phyloP scores from a whole-genome alignment of 176 grass and related monocot genomes.

The Typha latifolia region DNA sequence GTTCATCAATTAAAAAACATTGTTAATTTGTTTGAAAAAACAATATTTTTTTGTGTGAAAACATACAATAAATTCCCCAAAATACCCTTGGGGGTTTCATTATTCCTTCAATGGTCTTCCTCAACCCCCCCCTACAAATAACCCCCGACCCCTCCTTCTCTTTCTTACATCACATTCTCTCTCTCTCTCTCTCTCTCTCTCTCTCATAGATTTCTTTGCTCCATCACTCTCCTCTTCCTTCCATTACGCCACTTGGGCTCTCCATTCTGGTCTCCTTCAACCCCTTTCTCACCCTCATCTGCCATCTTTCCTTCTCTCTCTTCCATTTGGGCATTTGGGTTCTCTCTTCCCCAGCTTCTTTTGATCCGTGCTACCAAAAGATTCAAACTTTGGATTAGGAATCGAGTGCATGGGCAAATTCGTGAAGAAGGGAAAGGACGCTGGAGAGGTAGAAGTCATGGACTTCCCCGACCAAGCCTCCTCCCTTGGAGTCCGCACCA shows the following conservation, averaged over 20 bases:
- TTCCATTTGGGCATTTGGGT: background rate
- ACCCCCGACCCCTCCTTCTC: background rate
- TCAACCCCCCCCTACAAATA: background rate
- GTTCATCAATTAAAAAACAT: too few relatives aligned
- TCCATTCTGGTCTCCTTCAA: background rate
- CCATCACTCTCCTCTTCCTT: background rate
- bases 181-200: constrained; percentile 5
- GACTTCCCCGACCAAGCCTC: constrained; percentile 11
- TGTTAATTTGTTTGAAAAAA: too few relatives aligned
- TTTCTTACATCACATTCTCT: background rate
- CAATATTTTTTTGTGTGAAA: too few relatives aligned
- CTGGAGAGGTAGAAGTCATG: constrained; percentile 12
- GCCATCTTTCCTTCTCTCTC: background rate
- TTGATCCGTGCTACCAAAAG: background rate
- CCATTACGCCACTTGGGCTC: background rate
- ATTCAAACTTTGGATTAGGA: background rate
- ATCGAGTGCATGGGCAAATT: constrained; percentile 16
- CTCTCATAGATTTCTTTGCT: background rate
- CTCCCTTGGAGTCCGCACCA: constrained; percentile 12
- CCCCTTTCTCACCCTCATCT: background rate
- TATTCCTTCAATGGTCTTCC: too few relatives aligned
- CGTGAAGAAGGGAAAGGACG: constrained; percentile 7
- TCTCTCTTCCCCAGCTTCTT: background rate
- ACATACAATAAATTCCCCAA: background rate
- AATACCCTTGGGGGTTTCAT: background rate